Evolutionary conservation across 2,329 filamentous ascomycete species (phyloP).

Genomic region (Botrytis fabae): DNA sequence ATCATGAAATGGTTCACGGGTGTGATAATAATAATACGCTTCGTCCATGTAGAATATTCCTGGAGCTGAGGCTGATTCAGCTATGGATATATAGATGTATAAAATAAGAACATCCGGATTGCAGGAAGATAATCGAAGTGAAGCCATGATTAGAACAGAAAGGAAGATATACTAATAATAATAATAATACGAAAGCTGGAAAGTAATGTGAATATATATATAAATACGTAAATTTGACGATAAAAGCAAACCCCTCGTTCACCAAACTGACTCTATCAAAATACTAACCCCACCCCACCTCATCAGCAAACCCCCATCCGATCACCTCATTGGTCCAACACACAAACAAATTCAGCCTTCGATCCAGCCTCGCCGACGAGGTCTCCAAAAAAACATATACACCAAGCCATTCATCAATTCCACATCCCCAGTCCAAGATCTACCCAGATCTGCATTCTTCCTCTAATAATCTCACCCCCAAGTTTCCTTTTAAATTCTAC

Average conservation of each 20-base stretch:
- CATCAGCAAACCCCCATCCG: background rate
- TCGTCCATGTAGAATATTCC: background rate
- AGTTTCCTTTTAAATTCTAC: background rate
- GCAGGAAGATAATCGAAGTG: background rate
- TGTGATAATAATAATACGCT: constrained; percentile 10
- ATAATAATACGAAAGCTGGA: too few species aligned
- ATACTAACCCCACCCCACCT: background rate
- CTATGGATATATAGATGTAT: background rate
- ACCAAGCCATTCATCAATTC: background rate
- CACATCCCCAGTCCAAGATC: background rate
- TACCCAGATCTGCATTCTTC: background rate
- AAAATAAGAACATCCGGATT: background rate
- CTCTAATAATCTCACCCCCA: background rate
- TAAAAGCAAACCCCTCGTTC: background rate
- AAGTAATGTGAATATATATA: background rate
- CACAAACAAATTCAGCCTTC: constrained; percentile 18
- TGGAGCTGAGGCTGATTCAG: constrained; percentile 11
- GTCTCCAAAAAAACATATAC: constrained; percentile 2
- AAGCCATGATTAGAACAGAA: background rate
- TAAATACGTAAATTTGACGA: background rate
- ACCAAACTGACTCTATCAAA: background rate
- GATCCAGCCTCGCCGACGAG: constrained; percentile 20
- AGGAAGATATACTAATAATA: background rate
- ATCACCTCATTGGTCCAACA: constrained; percentile 20
- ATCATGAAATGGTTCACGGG: background rate